Evolutionary conservation across 148 eudicot species (phyloP), one percentile per base, ranked within the genome.

Genomic region (Rhododendron mucronatum): DNA sequence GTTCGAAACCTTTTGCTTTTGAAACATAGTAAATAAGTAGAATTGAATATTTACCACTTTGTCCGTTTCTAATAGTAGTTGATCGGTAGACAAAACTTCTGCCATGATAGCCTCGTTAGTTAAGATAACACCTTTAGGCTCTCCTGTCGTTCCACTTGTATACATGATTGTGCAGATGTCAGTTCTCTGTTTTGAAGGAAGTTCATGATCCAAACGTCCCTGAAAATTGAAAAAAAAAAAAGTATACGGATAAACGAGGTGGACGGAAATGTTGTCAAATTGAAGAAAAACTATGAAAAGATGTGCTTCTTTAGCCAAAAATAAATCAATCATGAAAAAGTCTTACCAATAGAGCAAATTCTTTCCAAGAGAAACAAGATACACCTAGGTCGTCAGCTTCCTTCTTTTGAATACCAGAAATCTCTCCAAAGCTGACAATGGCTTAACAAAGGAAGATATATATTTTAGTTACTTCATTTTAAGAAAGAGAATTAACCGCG

Each of bases 111-210:
- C 93, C 79, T 86, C 89, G 80, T 95, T 97, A 37, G 86, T 84
- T 77, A 97, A 88, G 88, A 97, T 93, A 88, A 97, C 99, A 30
- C 99, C 98, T 84, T 97, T 97, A 41, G 98, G 98, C 82, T 95
- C 99, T 81, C 98, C 99, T 0, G 97, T 96, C 7, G 99, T 96
- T 82, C 99, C 97, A 84, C 99, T 96, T 23, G 99, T 96, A 85
- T 96, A 96, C 99, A 96, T 96, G 83, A 96, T 93, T 18, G 99
- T 95, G 89, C 95, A 92, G 50, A 91, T 90, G 85, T 92, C 93
- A 11, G 92, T 86, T 82, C 86, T 91, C 83, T 89, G 88, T 86
- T 89, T 97, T 30, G 84, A 71, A 85, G 98, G 96, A 80, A 95
- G 89, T 83, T 94, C 89, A 84, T 84, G 83, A 83, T 94, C 93